These are phyloP conservation scores for Dactylorhiza incarnata DNA, from an alignment of 106 monocot species.

Conservation along the genomic window DNA sequence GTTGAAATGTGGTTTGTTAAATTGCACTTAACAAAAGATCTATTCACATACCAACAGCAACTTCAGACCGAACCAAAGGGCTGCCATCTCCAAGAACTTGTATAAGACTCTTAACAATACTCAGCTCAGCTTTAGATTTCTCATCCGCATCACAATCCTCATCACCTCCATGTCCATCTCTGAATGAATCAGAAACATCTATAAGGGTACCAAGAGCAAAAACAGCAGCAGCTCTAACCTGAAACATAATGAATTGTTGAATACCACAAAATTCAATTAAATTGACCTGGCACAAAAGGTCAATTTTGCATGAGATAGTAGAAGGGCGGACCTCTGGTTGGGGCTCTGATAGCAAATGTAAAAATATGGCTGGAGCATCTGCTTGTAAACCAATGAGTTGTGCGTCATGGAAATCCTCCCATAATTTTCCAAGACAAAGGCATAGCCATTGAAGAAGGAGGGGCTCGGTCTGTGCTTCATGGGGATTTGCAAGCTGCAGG, in stretches of 20 bases:
- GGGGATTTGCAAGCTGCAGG: slow-evolving; percentile 47
- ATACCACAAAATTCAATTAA: background rate
- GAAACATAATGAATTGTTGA: slow-evolving; percentile 6
- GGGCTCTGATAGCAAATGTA: slow-evolving; percentile 58
- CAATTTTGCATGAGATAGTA: background rate
- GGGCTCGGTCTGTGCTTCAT: slow-evolving; percentile 74
- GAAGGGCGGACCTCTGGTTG: slow-evolving; percentile 68
- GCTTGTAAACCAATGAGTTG: slow-evolving; percentile 67
- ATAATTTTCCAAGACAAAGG: slow-evolving; percentile 83
- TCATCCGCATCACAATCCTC: slow-evolving; percentile 88
- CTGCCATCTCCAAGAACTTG: slow-evolving; percentile 78
- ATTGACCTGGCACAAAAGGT: background rate
- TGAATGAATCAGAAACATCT: slow-evolving; percentile 43
- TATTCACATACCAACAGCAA: slow-evolving; percentile 63
- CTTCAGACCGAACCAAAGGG: slow-evolving; percentile 91
- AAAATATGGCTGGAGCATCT: slow-evolving; percentile 53
- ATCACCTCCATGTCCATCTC: slow-evolving; percentile 49
- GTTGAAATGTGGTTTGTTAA: background rate
- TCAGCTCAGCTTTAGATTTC: slow-evolving; percentile 67
- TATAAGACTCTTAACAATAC: slow-evolving; percentile 59
- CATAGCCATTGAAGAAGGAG: slow-evolving; percentile 97
- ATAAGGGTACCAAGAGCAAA: slow-evolving; percentile 85
- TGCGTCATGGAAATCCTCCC: slow-evolving; percentile 92
- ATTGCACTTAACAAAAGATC: background rate
- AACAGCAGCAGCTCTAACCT: slow-evolving; percentile 95